Evolutionary conservation across 169 alveolate species (phyloP).

Genomic region (Plasmodium reichenowi): DNA sequence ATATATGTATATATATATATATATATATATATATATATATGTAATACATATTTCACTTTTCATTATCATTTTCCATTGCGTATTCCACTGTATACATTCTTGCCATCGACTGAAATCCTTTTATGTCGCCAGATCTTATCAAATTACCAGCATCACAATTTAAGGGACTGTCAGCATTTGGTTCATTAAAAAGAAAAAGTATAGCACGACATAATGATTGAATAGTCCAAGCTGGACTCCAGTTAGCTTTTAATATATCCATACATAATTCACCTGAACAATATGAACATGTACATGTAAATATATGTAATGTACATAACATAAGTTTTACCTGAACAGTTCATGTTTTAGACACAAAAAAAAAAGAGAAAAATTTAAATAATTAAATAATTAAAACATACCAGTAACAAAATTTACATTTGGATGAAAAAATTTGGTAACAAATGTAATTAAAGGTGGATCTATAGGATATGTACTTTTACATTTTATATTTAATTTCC

Average conservation of each 20-base stretch:
- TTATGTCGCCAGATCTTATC: slow-evolving; percentile 93
- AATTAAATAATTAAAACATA: slow-evolving; percentile 65
- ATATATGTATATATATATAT: too few species aligned
- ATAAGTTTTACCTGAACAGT: neutral
- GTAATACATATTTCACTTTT: neutral
- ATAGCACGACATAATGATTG: slow-evolving; percentile 95
- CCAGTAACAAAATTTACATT: slow-evolving; percentile 96
- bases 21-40: neutral
- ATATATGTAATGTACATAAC: neutral
- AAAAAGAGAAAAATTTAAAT: neutral
- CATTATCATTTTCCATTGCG: slow-evolving; percentile 81
- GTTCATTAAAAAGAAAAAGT: slow-evolving; percentile 90
- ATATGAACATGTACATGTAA: slow-evolving; percentile 5
- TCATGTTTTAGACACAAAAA: neutral
- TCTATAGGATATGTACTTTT: slow-evolving; percentile 94
- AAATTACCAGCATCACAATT: slow-evolving; percentile 97
- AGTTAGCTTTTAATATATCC: slow-evolving; percentile 94
- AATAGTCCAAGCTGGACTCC: slow-evolving; percentile 98
- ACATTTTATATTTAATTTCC: slow-evolving; percentile 90
- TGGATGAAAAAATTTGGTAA: slow-evolving; percentile 97
- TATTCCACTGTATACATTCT: slow-evolving; percentile 94
- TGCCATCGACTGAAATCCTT: slow-evolving; percentile 95
- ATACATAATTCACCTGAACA: slow-evolving; percentile 93
- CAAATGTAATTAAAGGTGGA: slow-evolving; percentile 95
- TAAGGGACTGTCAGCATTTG: slow-evolving; percentile 97